phyloP scores from a whole-genome alignment of 768 basidiomycete genomes.

The Tricholoma hemisulphureum region DNA sequence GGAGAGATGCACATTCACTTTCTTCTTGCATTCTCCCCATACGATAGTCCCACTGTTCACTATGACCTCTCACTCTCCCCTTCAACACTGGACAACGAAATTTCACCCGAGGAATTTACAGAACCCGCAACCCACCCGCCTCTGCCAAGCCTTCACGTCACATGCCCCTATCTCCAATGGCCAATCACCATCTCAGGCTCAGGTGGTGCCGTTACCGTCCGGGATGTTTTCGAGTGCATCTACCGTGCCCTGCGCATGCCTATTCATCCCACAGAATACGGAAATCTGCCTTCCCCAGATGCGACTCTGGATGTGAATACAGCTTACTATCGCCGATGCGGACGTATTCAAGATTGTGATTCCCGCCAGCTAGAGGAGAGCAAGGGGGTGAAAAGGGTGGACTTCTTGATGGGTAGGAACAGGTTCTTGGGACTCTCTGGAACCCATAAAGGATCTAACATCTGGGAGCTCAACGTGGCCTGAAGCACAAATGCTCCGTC shows the following conservation, averaged over 20 bases:
- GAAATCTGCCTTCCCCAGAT: slow-evolving; percentile 31
- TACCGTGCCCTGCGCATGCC: slow-evolving; percentile 47
- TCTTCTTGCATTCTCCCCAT: slow-evolving; percentile 39
- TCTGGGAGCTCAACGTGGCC: slow-evolving; percentile 45
- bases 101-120: slow-evolving; percentile 31
- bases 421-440: slow-evolving; percentile 50
- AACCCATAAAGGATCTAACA: slow-evolving; percentile 37
- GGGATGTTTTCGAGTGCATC: slow-evolving; percentile 48
- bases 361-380: slow-evolving; percentile 35
- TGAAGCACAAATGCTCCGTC: slow-evolving; percentile 3
- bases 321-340: slow-evolving; percentile 47
- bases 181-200: slow-evolving; percentile 32
- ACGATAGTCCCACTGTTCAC: slow-evolving; percentile 30
- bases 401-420: slow-evolving; percentile 48
- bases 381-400: slow-evolving; percentile 55
- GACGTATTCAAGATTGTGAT: slow-evolving; percentile 25
- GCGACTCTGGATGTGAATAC: slow-evolving; percentile 35
- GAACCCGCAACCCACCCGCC: slow-evolving; percentile 46
- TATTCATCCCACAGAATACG: slow-evolving; percentile 46
- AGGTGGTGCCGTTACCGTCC: slow-evolving; percentile 39
- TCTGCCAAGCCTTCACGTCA: slow-evolving; percentile 33
- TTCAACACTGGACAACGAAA: slow-evolving; percentile 21
- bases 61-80: slow-evolving; percentile 40
- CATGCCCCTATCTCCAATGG: slow-evolving; percentile 31
- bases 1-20: slow-evolving; percentile 42